A percentile compares a stretch with the other conserved stretches of the same genome.
phyloP scores from a whole-genome alignment of 208 protist species.

The Trypanosoma lewisi region DNA sequence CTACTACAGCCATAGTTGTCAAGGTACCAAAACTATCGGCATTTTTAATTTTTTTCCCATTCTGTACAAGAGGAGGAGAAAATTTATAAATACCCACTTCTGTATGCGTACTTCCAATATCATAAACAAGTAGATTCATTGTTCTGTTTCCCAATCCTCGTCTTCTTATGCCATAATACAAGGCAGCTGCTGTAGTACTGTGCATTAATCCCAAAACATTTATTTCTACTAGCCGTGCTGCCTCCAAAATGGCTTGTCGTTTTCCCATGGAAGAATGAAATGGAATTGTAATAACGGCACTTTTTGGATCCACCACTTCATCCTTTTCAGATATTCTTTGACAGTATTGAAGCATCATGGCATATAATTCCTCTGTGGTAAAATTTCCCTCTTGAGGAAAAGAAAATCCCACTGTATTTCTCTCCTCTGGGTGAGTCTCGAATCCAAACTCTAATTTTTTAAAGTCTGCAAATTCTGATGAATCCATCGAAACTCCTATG shows the following conservation, averaged over 20 bases:
- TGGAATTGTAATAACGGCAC: conserved; percentile 90
- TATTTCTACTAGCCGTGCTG: conserved; percentile 75
- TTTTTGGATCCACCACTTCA: conserved; percentile 44
- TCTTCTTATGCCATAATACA: conserved; percentile 85
- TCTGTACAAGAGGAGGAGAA: conserved; percentile 33
- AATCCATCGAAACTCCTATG: conserved; percentile 41
- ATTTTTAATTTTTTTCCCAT: conserved; percentile 28
- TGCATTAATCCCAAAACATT: conserved; percentile 90
- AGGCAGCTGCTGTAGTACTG: conserved; percentile 87
- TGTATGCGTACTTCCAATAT: conserved; percentile 85
- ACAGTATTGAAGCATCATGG: conserved; percentile 81
- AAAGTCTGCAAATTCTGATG: conserved; percentile 22
- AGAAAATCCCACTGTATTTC: conserved; percentile 46
- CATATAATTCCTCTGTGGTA: conserved; percentile 83
- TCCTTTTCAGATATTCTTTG: conserved; percentile 49
- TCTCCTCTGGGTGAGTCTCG: conserved; percentile 21
- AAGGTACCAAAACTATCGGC: conserved; percentile 73
- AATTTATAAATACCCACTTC: conserved; percentile 88
- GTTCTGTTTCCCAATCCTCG: conserved; percentile 75
- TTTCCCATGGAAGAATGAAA: conserved; percentile 76
- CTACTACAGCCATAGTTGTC: conserved; percentile 62
- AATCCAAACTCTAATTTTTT: conserved; percentile 50
- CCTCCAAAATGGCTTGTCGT: conserved; percentile 87
- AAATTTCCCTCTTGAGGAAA: conserved; percentile 55
- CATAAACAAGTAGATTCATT: conserved; percentile 78